These are phyloP conservation scores for Geosmithia putterillii DNA, from an alignment of 2,329 filamentous ascomycete genomes.

Conservation along the genomic window DNA sequence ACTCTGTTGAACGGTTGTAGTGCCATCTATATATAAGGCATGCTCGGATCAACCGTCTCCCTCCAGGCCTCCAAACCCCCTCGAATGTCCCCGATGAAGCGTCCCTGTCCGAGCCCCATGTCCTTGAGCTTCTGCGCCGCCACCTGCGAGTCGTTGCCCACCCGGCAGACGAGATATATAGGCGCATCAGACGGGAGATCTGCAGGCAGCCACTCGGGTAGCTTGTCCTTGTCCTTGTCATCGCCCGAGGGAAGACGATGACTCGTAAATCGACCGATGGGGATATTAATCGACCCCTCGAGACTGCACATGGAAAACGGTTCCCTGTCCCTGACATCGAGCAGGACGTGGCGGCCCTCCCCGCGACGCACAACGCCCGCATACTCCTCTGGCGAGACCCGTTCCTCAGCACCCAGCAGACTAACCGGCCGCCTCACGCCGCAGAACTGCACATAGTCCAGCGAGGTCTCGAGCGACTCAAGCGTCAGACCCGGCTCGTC, in stretches of 20 bases:
- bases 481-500: constrained; percentile 47
- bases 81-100: constrained; percentile 57
- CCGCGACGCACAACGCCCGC: neutral
- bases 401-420: constrained; percentile 49
- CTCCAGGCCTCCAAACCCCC: constrained; percentile 68
- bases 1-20: neutral
- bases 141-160: constrained; percentile 70
- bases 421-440: constrained; percentile 45
- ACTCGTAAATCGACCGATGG: constrained; percentile 40
- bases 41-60: constrained; percentile 45
- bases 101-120: constrained; percentile 36
- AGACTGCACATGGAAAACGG: constrained; percentile 75
- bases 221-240: constrained; percentile 2
- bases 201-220: constrained; percentile 23
- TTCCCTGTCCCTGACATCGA: constrained; percentile 77
- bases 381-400: constrained; percentile 56
- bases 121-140: constrained; percentile 54
- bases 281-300: constrained; percentile 63
- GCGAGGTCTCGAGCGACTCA: constrained; percentile 45
- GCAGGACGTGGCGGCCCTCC: constrained; percentile 38
- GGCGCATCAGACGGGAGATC: constrained; percentile 29
- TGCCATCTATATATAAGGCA: constrained; percentile 35
- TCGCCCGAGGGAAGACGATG: constrained; percentile 19
- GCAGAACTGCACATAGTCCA: constrained; percentile 84
- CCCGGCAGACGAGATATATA: constrained; percentile 61